Conservation (phyloP, 139 green algal genomes). For the Chlamydomonas urium region DNA sequence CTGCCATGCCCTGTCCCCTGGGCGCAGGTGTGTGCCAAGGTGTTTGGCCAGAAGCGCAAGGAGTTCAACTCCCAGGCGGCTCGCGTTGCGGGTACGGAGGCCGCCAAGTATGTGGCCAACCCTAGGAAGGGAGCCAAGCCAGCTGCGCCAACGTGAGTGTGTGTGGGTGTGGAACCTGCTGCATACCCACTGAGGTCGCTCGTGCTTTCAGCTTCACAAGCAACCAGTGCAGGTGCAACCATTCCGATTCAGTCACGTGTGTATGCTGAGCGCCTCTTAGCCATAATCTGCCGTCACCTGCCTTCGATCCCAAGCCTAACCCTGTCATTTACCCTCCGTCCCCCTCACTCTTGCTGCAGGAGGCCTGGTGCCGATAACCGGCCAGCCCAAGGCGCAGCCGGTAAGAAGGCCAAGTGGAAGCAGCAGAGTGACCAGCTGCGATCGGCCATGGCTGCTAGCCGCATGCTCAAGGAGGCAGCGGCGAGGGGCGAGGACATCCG, state of each 20-base stretch:
- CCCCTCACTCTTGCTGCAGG: not conserved
- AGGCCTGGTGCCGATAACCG: not conserved
- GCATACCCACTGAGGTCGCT: not conserved
- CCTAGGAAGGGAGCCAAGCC: constrained; percentile 15
- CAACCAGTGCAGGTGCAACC: not conserved
- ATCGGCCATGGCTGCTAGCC: constrained; percentile 35
- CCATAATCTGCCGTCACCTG: not conserved
- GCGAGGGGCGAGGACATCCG: constrained; percentile 25
- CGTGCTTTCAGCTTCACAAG: not conserved
- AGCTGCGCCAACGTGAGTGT: not conserved
- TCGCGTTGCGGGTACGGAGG: constrained; percentile 11
- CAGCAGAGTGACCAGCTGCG: constrained; percentile 56
- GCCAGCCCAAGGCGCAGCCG: not conserved
- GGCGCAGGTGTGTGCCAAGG: constrained; percentile 32
- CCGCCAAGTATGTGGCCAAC: constrained; percentile 19
- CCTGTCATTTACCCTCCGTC: too few relatives aligned
- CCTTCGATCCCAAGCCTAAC: not conserved
- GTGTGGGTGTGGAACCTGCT: not conserved
- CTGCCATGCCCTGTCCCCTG: not conserved
- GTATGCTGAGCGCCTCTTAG: not conserved
- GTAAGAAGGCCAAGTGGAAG: constrained; percentile 50
- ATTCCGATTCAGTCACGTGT: not conserved
- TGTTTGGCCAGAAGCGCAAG: constrained; percentile 33
- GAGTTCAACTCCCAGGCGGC: constrained; percentile 25
- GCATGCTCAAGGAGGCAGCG: constrained; percentile 20